Conservation (phyloP, 2,329 filamentous ascomycete genomes). For the Elsinoe fawcettii region DNA sequence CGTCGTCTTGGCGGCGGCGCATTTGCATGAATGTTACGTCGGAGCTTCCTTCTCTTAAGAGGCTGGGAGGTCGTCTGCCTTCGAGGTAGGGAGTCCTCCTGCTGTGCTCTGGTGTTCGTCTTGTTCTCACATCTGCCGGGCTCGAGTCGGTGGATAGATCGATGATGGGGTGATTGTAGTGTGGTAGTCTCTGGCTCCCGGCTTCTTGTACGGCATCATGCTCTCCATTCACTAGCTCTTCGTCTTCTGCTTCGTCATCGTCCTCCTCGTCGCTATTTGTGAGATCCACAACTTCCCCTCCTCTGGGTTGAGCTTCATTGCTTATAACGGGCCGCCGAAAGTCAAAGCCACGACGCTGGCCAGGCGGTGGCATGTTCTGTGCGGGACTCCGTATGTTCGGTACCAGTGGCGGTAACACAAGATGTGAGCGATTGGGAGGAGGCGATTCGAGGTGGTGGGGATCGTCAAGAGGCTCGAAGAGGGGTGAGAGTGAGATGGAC, state of each 20-base stretch:
- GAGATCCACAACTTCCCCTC: slow-evolving; percentile 31
- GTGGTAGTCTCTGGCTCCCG: slow-evolving; percentile 28
- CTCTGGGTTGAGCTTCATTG: slow-evolving; percentile 13
- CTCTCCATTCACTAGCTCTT: neutral
- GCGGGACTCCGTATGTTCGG: slow-evolving; percentile 8
- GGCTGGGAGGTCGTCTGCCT: neutral
- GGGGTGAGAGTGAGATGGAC: slow-evolving; percentile 20
- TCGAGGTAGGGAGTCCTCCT: slow-evolving; percentile 9
- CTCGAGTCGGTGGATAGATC: slow-evolving; percentile 26
- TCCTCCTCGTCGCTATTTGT: slow-evolving; percentile 28
- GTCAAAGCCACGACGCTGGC: slow-evolving; percentile 48
- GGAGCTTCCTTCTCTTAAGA: slow-evolving; percentile 23
- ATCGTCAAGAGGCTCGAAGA: slow-evolving; percentile 26
- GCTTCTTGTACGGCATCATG: slow-evolving; percentile 20
- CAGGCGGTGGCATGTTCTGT: slow-evolving; percentile 20
- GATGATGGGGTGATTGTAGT: slow-evolving; percentile 38
- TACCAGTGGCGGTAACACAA: slow-evolving; percentile 23
- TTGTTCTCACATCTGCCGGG: slow-evolving; percentile 1
- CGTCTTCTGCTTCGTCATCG: neutral
- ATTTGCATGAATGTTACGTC: slow-evolving; percentile 44
- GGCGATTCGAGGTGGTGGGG: slow-evolving; percentile 28
- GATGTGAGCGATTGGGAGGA: slow-evolving; percentile 23
- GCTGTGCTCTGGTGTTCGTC: neutral
- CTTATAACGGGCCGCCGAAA: slow-evolving; percentile 44
- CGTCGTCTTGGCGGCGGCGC: slow-evolving; percentile 16